A percentile compares a stretch with the other conserved stretches of the same genome.
Conservation (phyloP, 345 rosid genomes). For the Crucihimalaya himalaica region DNA sequence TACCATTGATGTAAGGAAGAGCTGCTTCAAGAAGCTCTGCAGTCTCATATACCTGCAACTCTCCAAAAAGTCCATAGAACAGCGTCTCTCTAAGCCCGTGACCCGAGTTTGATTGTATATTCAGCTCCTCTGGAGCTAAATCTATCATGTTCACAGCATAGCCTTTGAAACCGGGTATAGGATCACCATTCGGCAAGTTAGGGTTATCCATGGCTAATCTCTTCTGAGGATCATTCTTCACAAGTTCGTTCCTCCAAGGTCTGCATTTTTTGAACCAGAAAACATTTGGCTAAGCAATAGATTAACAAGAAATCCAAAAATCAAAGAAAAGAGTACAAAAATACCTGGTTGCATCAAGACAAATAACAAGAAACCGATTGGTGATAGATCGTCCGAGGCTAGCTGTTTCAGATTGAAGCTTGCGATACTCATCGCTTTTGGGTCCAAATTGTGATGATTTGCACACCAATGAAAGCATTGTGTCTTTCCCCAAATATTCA, state of each 20-base stretch:
- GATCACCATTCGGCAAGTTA: conserved; percentile 39
- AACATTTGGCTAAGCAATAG: not conserved
- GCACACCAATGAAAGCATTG: conserved; percentile 69
- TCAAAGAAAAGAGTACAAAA: not conserved
- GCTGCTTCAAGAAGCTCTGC: conserved; percentile 50
- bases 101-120: conserved; percentile 32
- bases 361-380: conserved; percentile 50
- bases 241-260: conserved; percentile 41
- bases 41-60: conserved; percentile 62
- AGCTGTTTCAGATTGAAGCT: conserved; percentile 50
- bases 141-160: conserved; percentile 68
- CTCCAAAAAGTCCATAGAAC: conserved; percentile 52
- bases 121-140: conserved; percentile 31
- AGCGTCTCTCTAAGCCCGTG: conserved; percentile 65
- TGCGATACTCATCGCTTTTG: conserved; percentile 47
- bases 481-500: conserved; percentile 65
- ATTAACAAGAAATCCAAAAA: not conserved
- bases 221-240: conserved; percentile 43
- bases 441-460: conserved; percentile 48
- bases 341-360: conserved; percentile 60
- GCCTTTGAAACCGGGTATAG: conserved; percentile 57
- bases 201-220: conserved; percentile 52
- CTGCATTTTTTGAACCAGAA: conserved; percentile 30
- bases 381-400: conserved; percentile 45
- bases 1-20: conserved; percentile 38